Conservation (phyloP, 2,329 filamentous ascomycete genomes). For the Alternaria dauci region DNA sequence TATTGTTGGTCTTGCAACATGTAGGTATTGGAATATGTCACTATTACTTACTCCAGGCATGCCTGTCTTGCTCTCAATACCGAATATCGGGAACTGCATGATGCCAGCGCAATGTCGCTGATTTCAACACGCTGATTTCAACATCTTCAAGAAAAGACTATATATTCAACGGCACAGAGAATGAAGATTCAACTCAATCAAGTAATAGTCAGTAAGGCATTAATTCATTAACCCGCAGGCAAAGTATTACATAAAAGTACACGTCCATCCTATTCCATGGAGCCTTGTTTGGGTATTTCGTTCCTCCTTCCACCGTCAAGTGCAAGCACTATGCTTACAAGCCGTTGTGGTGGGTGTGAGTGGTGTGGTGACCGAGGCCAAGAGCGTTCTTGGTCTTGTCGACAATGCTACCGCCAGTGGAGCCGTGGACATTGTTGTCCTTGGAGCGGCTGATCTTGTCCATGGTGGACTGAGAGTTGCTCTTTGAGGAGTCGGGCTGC, state of each 20-base stretch:
- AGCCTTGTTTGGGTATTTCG: conserved; percentile 1
- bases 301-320: conserved; percentile 1
- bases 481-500: conserved; percentile 61
- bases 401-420: conserved; percentile 51
- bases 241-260: conserved; percentile 30
- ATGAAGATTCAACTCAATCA: not conserved
- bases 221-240: conserved; percentile 27
- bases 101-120: not conserved
- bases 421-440: conserved; percentile 50
- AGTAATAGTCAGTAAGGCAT: not conserved
- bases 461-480: conserved; percentile 58
- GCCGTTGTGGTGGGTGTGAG: conserved; percentile 7
- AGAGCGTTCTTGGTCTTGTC: conserved; percentile 60
- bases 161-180: not conserved
- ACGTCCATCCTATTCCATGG: conserved; percentile 23
- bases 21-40: not conserved
- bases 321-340: not conserved
- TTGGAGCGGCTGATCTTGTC: conserved; percentile 53
- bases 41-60: not conserved
- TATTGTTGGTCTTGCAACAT: not conserved
- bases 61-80: not conserved
- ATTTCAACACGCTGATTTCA: too few relatives aligned
- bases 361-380: conserved; percentile 53
- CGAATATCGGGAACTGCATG: not conserved
- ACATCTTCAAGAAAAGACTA: too few relatives aligned